Evolutionary conservation across 2,329 filamentous ascomycete genomes (phyloP).

Genomic region (Aspergillus sp.): DNA sequence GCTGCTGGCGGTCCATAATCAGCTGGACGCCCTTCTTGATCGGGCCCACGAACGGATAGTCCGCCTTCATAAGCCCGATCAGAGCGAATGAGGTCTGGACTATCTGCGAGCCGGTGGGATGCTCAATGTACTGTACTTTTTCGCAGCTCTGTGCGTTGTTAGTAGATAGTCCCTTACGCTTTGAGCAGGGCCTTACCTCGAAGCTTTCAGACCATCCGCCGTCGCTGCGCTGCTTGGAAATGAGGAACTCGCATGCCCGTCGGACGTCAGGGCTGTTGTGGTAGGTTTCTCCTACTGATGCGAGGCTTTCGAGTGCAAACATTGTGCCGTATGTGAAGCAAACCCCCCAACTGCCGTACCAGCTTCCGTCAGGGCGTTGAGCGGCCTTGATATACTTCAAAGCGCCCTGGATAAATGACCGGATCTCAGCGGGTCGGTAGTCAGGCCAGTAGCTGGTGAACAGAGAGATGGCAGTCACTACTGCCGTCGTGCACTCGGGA

Average conservation of each 20-base stretch:
- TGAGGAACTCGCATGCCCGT: constrained; percentile 79
- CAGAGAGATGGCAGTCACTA: constrained; percentile 79
- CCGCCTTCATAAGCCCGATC: constrained; percentile 77
- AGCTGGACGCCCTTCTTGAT: constrained; percentile 73
- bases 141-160: constrained; percentile 69
- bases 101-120: constrained; percentile 73
- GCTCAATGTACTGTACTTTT: constrained; percentile 72
- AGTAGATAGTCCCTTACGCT: not conserved
- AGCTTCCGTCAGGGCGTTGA: constrained; percentile 80
- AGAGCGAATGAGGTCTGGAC: constrained; percentile 93
- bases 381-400: constrained; percentile 78
- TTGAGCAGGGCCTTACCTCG: not conserved
- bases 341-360: constrained; percentile 98
- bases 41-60: constrained; percentile 72
- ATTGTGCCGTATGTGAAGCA: constrained; percentile 97
- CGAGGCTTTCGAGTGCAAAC: constrained; percentile 89
- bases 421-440: constrained; percentile 75
- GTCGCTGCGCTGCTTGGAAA: constrained; percentile 80
- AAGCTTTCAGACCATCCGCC: constrained; percentile 85
- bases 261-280: constrained; percentile 68
- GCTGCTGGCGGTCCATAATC: constrained; percentile 80
- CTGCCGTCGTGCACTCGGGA: constrained; percentile 94
- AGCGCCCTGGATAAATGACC: constrained; percentile 68
- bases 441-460: constrained; percentile 80
- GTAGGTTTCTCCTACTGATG: constrained; percentile 78